Evolutionary conservation across 1,284 basidiomycete genomes (phyloP).

Genomic region (Ceratobasidium theobromae): DNA sequence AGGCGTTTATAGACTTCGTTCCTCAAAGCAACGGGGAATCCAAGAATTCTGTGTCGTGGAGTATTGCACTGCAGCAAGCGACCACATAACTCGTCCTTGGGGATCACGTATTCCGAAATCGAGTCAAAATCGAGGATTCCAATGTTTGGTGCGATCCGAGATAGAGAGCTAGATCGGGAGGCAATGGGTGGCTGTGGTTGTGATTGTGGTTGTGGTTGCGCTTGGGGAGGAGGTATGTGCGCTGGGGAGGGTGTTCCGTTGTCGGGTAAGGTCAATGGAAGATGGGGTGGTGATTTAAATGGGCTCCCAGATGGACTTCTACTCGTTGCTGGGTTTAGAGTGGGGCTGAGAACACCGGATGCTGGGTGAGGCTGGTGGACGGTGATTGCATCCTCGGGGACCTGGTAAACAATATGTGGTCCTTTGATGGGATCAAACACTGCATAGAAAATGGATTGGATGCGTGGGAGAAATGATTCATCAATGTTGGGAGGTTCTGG

Average conservation of each 20-base stretch:
- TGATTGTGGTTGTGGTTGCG: constrained; percentile 48
- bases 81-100: constrained; percentile 82
- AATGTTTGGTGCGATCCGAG: constrained; percentile 45
- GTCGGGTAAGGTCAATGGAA: constrained; percentile 10
- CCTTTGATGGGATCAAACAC: constrained; percentile 82
- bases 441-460: constrained; percentile 85
- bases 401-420: constrained; percentile 84
- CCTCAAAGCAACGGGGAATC: constrained; percentile 78
- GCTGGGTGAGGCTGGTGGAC: constrained; percentile 47
- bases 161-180: constrained; percentile 43
- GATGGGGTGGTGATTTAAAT: constrained; percentile 22
- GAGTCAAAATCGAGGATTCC: constrained; percentile 85
- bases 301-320: constrained; percentile 31
- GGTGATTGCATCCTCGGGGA: constrained; percentile 82
- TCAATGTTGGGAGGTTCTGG: constrained; percentile 28
- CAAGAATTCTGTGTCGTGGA: constrained; percentile 76
- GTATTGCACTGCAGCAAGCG: constrained; percentile 81
- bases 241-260: constrained; percentile 42
- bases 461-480: constrained; percentile 50
- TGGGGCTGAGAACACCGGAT: constrained; percentile 48
- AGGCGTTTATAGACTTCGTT: constrained; percentile 72
- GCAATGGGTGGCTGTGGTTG: constrained; percentile 21
- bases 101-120: constrained; percentile 93
- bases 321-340: constrained; percentile 36
- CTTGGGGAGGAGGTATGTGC: constrained; percentile 52